Evolutionary conservation across 495 filamentous ascomycete genomes (phyloP), one percentile per base, ranked within the genome.

Genomic region (Cercophora samala): DNA sequence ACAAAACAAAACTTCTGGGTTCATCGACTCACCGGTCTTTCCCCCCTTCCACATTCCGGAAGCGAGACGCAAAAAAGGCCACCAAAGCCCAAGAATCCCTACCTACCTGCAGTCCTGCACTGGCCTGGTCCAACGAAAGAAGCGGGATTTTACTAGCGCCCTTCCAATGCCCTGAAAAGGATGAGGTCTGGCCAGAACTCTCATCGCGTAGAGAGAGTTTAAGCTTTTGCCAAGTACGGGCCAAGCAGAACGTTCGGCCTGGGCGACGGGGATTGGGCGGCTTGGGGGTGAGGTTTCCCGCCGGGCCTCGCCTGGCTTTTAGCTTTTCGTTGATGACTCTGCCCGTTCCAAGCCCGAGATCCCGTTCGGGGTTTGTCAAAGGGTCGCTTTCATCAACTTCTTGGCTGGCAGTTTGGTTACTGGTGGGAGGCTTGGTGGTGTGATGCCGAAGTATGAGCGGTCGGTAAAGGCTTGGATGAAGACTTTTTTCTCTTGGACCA

Each of bases 201-300:
- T n/a, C n/a, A 8, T 32, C 29, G 29, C 29, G 29, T 32, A 32
- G 8, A 32, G 8, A 13, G 3, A 46, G 37, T 18, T 60, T 60
- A 60, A 60, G 58, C 58, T 60, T 60, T 60, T 60, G 58, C 58
- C 58, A 59, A 59, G 56, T 59, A 4, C 19, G 15, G 15, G 52
- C 17, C 52, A 56, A 46, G 37, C 37, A 46, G n/a, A 58, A 6
- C 54, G 54, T 58, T 60, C 26, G 58, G 58, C 6, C 58, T 60
- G 22, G 58, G 58, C 58, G 24, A 25, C 22, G 17, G 26, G 37
- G 37, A 46, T 17, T 17, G 22, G 0, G 22, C 5, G 58, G 18
- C 8, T n/a, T 18, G 23, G 22, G 23, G 18, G 29, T 60, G 58
- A 26, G 6, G 53, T 56, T 56, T 56, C 5, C 37, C 37, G 37